Evolutionary conservation across 2,329 filamentous ascomycete species (phyloP).

Genomic region (Paracamarosporium sp.): DNA sequence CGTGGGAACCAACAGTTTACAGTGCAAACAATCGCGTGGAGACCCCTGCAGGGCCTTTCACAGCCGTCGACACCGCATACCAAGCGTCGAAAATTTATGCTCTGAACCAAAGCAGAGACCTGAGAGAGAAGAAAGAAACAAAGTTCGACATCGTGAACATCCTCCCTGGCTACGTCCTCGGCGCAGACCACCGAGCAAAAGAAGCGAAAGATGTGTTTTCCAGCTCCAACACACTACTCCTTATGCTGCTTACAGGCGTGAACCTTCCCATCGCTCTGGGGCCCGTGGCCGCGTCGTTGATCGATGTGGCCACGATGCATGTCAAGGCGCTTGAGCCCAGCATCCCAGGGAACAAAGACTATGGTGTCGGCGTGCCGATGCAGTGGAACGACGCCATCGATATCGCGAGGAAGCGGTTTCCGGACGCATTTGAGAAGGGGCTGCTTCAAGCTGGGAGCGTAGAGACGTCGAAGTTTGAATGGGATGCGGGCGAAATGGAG

Average conservation of each 20-base stretch:
- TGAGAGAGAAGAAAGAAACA: too few relatives aligned
- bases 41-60: not conserved
- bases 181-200: not conserved
- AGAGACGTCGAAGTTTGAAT: not conserved
- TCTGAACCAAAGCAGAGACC: not conserved
- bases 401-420: not conserved
- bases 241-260: not conserved
- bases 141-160: not conserved
- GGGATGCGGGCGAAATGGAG: not conserved
- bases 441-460: not conserved
- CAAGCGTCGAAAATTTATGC: not conserved
- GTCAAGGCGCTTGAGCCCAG: not conserved
- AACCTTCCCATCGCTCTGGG: not conserved
- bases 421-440: constrained; percentile 2
- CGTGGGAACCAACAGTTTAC: not conserved
- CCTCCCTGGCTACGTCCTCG: not conserved
- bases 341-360: not conserved
- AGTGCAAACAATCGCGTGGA: too few relatives aligned
- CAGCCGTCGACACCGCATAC: not conserved
- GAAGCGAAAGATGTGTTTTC: not conserved
- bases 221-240: not conserved
- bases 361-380: not conserved
- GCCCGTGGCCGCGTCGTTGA: not conserved
- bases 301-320: too few relatives aligned
- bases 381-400: not conserved